These are phyloP conservation scores for Fulvia fulva DNA, from an alignment of 2,329 filamentous ascomycete species.

Conservation along the genomic window DNA sequence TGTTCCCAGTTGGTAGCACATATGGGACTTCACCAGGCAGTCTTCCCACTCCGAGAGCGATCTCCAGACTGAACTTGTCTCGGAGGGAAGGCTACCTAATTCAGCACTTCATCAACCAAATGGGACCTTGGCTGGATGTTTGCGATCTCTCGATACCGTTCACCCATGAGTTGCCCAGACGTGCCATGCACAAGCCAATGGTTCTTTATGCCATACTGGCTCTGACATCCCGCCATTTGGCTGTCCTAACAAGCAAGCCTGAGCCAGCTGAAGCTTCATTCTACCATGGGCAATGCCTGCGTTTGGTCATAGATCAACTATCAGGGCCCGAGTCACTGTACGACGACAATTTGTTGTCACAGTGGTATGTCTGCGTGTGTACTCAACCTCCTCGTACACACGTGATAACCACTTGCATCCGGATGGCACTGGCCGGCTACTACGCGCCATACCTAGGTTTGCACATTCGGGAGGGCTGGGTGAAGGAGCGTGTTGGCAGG, in stretches of 20 bases:
- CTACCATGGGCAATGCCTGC: constrained; percentile 35
- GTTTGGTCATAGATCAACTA: constrained; percentile 34
- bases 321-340: constrained; percentile 25
- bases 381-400: constrained; percentile 33
- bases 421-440: constrained; percentile 37
- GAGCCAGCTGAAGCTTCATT: constrained; percentile 30
- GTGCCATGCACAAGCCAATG: constrained; percentile 32
- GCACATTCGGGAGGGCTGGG: constrained; percentile 39
- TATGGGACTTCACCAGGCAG: constrained; percentile 5
- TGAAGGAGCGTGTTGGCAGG: constrained; percentile 42
- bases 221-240: constrained; percentile 34
- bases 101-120: constrained; percentile 33
- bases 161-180: constrained; percentile 30
- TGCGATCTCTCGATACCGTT: constrained; percentile 34
- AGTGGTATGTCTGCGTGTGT: constrained; percentile 35
- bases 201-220: constrained; percentile 34
- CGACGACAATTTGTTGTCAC: constrained; percentile 34
- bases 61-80: constrained; percentile 9
- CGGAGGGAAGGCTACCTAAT: constrained; percentile 20
- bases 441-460: constrained; percentile 39
- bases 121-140: constrained; percentile 36
- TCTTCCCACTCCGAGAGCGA: constrained; percentile 1
- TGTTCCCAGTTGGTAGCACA: constrained; percentile 8
- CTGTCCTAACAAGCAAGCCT: constrained; percentile 23
- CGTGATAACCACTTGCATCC: constrained; percentile 37